These are phyloP conservation scores for Puccinia novopanici DNA, from an alignment of 1,284 basidiomycete genomes.

Conservation along the genomic window DNA sequence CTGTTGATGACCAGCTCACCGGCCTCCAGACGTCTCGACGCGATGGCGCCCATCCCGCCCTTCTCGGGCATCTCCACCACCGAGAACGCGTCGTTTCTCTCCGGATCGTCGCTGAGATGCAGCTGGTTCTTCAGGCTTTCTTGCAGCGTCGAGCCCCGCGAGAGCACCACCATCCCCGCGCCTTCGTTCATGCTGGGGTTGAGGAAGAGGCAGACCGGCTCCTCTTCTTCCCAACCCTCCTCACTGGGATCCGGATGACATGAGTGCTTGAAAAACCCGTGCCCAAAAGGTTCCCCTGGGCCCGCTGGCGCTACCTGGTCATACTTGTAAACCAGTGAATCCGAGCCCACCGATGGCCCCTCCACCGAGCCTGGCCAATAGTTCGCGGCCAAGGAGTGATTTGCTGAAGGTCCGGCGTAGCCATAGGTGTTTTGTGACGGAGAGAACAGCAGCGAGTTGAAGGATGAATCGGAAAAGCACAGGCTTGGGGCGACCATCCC, in stretches of 20 bases:
- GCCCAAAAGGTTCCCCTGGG: constrained; percentile 9
- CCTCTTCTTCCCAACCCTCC: not conserved
- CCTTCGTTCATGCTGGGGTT: constrained; percentile 35
- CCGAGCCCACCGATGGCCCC: not conserved
- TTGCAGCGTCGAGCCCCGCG: not conserved
- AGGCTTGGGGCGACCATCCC: not conserved
- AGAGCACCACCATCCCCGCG: constrained; percentile 15
- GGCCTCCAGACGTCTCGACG: not conserved
- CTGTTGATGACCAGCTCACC: constrained; percentile 29
- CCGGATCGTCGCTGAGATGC: not conserved
- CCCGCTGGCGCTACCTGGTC: too few species aligned
- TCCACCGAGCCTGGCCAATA: not conserved
- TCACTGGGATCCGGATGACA: constrained; percentile 14
- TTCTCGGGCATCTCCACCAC: constrained; percentile 42
- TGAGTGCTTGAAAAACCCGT: constrained; percentile 31
- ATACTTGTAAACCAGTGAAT: constrained; percentile 18
- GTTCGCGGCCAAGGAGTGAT: not conserved
- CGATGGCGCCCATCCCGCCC: constrained; percentile 34
- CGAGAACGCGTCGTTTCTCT: constrained; percentile 3
- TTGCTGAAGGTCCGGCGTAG: not conserved
- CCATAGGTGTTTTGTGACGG: not conserved
- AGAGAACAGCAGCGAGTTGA: not conserved
- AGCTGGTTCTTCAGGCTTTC: constrained; percentile 19
- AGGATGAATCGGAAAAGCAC: not conserved
- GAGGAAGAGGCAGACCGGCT: constrained; percentile 30